phyloP scores from a whole-genome alignment of 805 yeast species.

The Yarrowia phangngaensis region DNA sequence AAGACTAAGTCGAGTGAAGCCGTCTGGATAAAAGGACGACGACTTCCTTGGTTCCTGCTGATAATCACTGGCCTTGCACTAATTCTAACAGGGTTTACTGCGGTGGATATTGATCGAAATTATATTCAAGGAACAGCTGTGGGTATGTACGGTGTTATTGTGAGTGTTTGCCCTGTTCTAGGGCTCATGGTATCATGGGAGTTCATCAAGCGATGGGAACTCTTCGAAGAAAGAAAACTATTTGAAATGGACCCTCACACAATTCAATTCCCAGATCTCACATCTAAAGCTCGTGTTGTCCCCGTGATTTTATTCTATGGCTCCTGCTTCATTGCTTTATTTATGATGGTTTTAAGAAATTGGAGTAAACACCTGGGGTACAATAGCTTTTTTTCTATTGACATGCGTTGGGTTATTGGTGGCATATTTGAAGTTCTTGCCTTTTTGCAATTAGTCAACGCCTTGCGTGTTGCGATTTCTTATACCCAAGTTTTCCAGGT shows the following conservation, averaged over 20 bases:
- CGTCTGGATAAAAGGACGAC: conserved; percentile 32
- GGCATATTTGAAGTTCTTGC: conserved; percentile 33
- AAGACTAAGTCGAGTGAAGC: conserved; percentile 30
- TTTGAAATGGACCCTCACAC: conserved; percentile 34
- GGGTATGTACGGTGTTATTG: conserved; percentile 32
- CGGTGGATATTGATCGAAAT: conserved; percentile 36
- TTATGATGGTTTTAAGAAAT: conserved; percentile 35
- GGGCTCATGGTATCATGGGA: conserved; percentile 32
- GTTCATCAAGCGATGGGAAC: conserved; percentile 36
- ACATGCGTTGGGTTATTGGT: conserved; percentile 36
- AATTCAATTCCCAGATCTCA: conserved; percentile 30
- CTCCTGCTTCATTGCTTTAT: conserved; percentile 32
- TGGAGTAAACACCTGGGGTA: conserved; percentile 30
- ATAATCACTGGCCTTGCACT: conserved; percentile 32
- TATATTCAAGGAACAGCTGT: conserved; percentile 35
- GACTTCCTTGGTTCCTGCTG: conserved; percentile 38
- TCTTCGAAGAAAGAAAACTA: conserved; percentile 35
- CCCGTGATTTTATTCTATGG: conserved; percentile 34
- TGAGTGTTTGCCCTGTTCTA: conserved; percentile 32
- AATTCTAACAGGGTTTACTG: conserved; percentile 36
- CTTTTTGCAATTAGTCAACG: conserved; percentile 29
- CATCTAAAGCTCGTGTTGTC: conserved; percentile 32
- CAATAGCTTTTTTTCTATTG: conserved; percentile 27
- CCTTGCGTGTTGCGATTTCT: conserved; percentile 30
- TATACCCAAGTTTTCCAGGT: conserved; percentile 31